Evolutionary conservation across 139 green algal genomes (phyloP).

Genomic region (Monoraphidium neglectum): DNA sequence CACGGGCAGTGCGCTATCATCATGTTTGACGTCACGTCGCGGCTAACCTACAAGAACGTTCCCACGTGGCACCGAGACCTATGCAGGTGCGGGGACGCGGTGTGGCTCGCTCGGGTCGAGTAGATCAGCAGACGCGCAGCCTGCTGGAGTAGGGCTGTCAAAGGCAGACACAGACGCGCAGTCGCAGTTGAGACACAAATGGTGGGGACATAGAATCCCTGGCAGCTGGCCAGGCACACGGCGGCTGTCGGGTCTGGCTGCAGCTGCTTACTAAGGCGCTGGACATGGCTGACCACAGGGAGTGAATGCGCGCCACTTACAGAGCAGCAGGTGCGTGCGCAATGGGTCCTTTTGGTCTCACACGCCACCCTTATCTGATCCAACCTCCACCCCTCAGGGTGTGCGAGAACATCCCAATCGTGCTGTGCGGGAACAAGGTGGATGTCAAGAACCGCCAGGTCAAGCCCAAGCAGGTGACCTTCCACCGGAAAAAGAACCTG

Average conservation of each 20-base stretch:
- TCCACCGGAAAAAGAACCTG: constrained; percentile 99
- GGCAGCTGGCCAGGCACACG: too few relatives aligned
- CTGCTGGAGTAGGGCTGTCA: too few relatives aligned
- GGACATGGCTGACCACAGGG: background rate
- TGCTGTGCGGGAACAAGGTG: constrained; percentile 99
- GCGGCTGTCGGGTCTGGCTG: too few relatives aligned
- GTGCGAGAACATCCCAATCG: constrained; percentile 99
- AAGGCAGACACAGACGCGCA: too few relatives aligned
- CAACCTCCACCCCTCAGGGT: constrained; percentile 62
- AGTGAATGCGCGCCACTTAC: background rate
- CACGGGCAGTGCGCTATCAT: constrained; percentile 99
- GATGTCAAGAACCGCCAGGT: constrained; percentile 99
- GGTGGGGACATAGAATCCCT: too few relatives aligned
- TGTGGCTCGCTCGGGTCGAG: too few relatives aligned
- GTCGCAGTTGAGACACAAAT: too few relatives aligned
- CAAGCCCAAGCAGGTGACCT: constrained; percentile 99
- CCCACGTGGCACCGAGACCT: constrained; percentile 99
- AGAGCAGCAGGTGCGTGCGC: background rate
- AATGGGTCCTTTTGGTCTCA: too few relatives aligned
- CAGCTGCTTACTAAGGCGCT: constrained; percentile 1
- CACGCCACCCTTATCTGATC: too few relatives aligned
- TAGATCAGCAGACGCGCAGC: too few relatives aligned
- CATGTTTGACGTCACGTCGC: constrained; percentile 99
- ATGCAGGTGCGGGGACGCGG: constrained; percentile 60
- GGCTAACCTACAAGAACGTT: constrained; percentile 99